A percentile compares a stretch with the other conserved stretches of the same genome.
phyloP scores from a whole-genome alignment of 257 asterid genomes.

The Solanum megistacrolobum region DNA sequence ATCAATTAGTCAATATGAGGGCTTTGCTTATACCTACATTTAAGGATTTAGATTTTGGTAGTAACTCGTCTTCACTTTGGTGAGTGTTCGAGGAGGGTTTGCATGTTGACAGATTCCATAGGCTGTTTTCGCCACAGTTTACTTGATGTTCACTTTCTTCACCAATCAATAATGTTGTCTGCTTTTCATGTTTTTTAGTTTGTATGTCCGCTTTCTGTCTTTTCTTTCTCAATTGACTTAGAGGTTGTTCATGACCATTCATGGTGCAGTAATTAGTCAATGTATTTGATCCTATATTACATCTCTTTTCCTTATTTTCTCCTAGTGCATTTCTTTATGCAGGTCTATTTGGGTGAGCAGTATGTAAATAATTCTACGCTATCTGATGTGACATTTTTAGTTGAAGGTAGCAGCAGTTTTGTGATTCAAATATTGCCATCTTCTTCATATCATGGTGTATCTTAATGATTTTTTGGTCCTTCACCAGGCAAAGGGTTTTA shows the following conservation, averaged over 20 bases:
- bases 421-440: neutral
- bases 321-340: slow-evolving; percentile 17
- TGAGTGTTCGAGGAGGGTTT: no score
- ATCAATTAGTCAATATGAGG: neutral
- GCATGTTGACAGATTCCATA: neutral
- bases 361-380: slow-evolving; percentile 82
- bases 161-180: neutral
- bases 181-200: neutral
- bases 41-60: no score
- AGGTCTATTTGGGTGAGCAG: slow-evolving; percentile 96
- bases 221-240: neutral
- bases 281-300: neutral
- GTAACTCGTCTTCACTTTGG: no score
- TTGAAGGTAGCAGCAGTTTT: slow-evolving; percentile 56
- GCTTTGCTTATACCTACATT: neutral
- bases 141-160: neutral
- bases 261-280: neutral
- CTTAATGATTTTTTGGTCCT: neutral
- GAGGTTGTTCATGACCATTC: neutral
- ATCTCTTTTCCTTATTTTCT: neutral
- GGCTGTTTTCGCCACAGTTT: neutral
- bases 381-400: slow-evolving; percentile 87
- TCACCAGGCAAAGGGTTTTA: slow-evolving; percentile 55
- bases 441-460: neutral
- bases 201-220: neutral